A percentile compares a stretch with the other conserved stretches of the same genome.
Evolutionary conservation across 73 alveolate species (phyloP).

Genomic region (Paramecium sonneborni): DNA sequence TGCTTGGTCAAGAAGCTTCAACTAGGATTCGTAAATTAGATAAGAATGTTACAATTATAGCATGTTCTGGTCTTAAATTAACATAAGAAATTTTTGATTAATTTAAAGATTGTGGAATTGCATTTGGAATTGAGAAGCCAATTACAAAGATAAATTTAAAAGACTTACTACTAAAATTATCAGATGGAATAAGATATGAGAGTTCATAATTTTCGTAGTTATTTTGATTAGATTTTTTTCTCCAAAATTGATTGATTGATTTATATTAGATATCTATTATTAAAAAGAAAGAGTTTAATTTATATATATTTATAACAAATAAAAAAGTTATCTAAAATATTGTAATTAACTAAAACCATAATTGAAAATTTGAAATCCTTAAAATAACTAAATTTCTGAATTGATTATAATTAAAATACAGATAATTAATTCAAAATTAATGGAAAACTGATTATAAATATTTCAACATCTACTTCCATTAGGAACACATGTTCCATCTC

Average conservation of each 20-base stretch:
- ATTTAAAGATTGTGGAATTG: not conserved
- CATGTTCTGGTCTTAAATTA: conserved; percentile 22
- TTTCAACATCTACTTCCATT: conserved; percentile 39
- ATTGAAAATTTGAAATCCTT: no score
- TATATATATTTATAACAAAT: no score
- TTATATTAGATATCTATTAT: no score
- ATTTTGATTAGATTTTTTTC: not conserved
- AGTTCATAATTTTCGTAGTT: not conserved
- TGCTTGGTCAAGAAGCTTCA: not conserved
- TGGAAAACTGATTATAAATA: not conserved
- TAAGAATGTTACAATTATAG: not conserved
- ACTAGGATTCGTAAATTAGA: not conserved
- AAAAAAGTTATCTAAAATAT: no score
- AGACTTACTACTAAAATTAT: not conserved
- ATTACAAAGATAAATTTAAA: not conserved
- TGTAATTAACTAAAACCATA: no score
- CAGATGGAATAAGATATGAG: not conserved
- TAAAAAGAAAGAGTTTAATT: no score
- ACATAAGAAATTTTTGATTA: not conserved
- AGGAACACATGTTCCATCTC: conserved; percentile 45
- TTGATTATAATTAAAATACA: not conserved
- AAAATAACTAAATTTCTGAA: not conserved
- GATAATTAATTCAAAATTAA: not conserved
- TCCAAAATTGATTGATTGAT: not conserved
- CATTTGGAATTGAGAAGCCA: conserved; percentile 1